Evolutionary conservation across 1,139 yeast species (phyloP), one percentile per base, ranked within the genome.

Genomic region (Yamadazyma friedrichii): DNA sequence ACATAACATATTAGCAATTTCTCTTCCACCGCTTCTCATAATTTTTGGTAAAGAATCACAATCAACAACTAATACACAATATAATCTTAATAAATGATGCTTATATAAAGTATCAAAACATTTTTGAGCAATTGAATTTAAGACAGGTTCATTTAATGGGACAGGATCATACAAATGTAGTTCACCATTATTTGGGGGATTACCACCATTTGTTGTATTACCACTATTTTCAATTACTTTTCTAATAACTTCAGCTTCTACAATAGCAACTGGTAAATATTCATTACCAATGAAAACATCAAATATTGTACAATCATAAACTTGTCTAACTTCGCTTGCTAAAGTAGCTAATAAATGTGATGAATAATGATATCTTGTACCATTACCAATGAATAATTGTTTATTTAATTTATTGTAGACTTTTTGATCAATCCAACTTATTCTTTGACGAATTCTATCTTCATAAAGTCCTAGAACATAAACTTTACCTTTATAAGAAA

Each of bases 1-100:
- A 51, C 96, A 91, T 38, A 94, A 73, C 82, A 91, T 88, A 52
- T 91, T 93, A 2, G 98, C 98, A 50, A 93, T 86, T 54, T 94
- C 98, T 26, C 84, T 72, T 10, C 95, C 82, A 6, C 96, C 96
- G 61, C 88, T 82, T 54, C 94, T 70, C 58, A 82, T 72, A 20
- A 88, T 84, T 55, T 96, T 78, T 1, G 98, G 97, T 29, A 94
- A 70, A 0, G 91, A 74, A 47, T 88, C 89, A 29, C 88, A 83
- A 30, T 89, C 85, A 1, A 93, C 86, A 3, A 91, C 83, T 46
- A 88, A 58, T 5, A 89, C 84, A 61, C 97, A 89, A 56, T 85
- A 87, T 1, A 91, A 79, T 38, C 95, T 74, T 33, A 93, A 82
- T 46, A 77, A 76, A 58, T 93, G 97, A 30, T 80, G 77, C 41